Evolutionary conservation across 768 basidiomycete species (phyloP).

Genomic region (Phylloporus arenicola): DNA sequence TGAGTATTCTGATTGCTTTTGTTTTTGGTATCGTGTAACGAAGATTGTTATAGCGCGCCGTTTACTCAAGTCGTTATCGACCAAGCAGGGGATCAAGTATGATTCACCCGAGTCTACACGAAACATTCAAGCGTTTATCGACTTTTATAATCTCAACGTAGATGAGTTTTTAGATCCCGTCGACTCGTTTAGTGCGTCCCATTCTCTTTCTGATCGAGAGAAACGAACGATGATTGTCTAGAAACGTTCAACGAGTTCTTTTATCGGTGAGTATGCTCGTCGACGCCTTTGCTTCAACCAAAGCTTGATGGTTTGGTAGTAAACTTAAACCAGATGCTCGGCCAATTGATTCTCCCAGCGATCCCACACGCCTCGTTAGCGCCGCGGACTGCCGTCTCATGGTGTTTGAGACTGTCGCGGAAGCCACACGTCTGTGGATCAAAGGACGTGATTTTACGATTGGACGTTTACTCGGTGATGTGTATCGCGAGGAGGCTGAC

Average conservation of each 20-base stretch:
- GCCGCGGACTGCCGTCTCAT: slow-evolving; percentile 97
- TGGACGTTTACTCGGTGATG: slow-evolving; percentile 70
- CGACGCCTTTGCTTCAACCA: not conserved
- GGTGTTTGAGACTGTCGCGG: slow-evolving; percentile 80
- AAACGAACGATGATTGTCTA: slow-evolving; percentile 22
- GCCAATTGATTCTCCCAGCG: slow-evolving; percentile 63
- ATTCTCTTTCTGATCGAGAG: not conserved
- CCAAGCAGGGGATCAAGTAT: slow-evolving; percentile 93
- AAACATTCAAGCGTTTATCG: slow-evolving; percentile 84
- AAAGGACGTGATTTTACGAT: slow-evolving; percentile 94
- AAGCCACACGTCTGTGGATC: slow-evolving; percentile 92
- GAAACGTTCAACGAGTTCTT: slow-evolving; percentile 95
- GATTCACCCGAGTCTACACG: slow-evolving; percentile 78
- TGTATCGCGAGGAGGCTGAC: slow-evolving; percentile 63
- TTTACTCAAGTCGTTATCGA: slow-evolving; percentile 83
- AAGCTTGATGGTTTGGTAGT: slow-evolving; percentile 33
- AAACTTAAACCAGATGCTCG: slow-evolving; percentile 84
- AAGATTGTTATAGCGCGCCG: slow-evolving; percentile 27
- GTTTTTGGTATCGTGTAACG: not conserved
- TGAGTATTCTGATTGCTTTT: slow-evolving; percentile 34
- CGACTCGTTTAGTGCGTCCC: slow-evolving; percentile 67
- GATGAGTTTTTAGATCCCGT: slow-evolving; percentile 82
- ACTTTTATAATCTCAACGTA: slow-evolving; percentile 81
- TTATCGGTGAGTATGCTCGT: slow-evolving; percentile 46
- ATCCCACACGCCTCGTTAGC: slow-evolving; percentile 76